phyloP scores from a whole-genome alignment of 495 filamentous ascomycete genomes.

The Sphaerosporella brunnea region DNA sequence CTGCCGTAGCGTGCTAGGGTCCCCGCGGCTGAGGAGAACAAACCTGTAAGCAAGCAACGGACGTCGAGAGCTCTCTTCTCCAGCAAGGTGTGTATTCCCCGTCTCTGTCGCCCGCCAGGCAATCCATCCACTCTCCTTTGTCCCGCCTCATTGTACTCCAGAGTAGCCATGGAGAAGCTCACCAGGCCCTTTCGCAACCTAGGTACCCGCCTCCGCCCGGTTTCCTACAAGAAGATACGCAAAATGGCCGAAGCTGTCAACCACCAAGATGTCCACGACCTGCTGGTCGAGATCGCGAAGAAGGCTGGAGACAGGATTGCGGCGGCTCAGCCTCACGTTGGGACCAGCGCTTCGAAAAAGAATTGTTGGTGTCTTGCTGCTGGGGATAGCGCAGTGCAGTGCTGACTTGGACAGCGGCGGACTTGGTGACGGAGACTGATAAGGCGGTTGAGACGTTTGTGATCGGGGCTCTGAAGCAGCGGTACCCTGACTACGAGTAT shows the following conservation, averaged over 20 bases:
- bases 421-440: slow-evolving; percentile 79
- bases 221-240: no score
- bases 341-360: slow-evolving; percentile 54
- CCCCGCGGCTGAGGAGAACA: no score
- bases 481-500: slow-evolving; percentile 48
- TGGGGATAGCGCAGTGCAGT: background rate
- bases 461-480: slow-evolving; percentile 39
- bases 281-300: slow-evolving; percentile 52
- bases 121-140: no score
- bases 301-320: slow-evolving; percentile 71
- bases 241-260: slow-evolving; percentile 34
- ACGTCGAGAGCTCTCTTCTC: no score
- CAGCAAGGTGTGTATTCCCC: no score
- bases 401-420: slow-evolving; percentile 38
- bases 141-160: no score
- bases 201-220: no score
- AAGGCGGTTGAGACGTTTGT: slow-evolving; percentile 64
- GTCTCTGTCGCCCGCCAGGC: no score
- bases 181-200: no score
- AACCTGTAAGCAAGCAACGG: no score
- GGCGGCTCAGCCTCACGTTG: slow-evolving; percentile 48
- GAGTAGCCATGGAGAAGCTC: no score
- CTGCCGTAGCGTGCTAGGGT: no score
- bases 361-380: slow-evolving; percentile 43
- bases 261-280: slow-evolving; percentile 65